Base-by-base conservation (phyloP, 805 yeast species). In the Nakazawaea populi region DNA sequence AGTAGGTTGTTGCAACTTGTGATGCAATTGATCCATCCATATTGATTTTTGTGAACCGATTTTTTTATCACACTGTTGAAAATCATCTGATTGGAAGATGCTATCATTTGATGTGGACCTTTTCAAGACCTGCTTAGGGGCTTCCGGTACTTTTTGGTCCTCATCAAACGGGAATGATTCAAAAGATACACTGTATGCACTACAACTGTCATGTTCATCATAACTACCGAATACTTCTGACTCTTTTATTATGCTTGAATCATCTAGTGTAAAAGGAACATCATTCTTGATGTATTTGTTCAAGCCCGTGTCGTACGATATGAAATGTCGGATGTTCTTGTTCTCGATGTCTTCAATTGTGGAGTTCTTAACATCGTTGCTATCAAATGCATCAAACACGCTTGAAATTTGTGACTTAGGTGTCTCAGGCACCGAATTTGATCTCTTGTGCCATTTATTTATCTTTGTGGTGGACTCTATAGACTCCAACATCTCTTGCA, bases 261-360 rank as follows among this genome's bases (percentile, higher is more conserved):
- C 34, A 14, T 45, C 52, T 29, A 29, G 42, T 6, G 30, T 18
- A 1, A 48, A 8, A 11, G 36, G 14, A 7, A 43, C 14, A 37
- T 48, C 47, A 18, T 32, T 43, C 12, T 49, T 29, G 27, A 38
- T 30, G 14, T 41, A 44, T 37, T 31, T 28, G 11, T 48, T 42
- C 43, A 66, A 53, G 5, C 64, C 69, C 1, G 65, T 61, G 42
- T 65, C 69, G 51, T 59, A 57, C 1, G 70, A 66, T 10, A 56
- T 59, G 52, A 62, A 63, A 51, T 66, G 70, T 45, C 67, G 52
- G n/a, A 67, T 52, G 35, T 55, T 60, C 37, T 53, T 60, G 36
- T 32, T 14, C 12, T 6, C 10, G 5, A 9, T 7, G 6, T 2
- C 14, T 18, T 18, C 24, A 18, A 18, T 18, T 18, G 24, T 18